phyloP scores from a whole-genome alignment of 2,329 filamentous ascomycete species.

The Hypoxylon rubiginosum region DNA sequence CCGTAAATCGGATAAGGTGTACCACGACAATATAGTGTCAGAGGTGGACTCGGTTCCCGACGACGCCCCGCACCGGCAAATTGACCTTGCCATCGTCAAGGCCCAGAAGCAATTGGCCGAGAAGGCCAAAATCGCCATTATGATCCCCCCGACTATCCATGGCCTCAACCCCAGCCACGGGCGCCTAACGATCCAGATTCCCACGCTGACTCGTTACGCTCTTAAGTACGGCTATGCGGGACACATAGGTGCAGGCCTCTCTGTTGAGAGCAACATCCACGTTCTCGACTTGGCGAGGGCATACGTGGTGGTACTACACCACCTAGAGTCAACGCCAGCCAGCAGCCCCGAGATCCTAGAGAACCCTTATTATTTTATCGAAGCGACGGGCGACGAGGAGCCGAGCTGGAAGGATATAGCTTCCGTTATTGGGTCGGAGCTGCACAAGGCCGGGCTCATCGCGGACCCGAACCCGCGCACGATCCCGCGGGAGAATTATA shows the following conservation, averaged over 20 bases:
- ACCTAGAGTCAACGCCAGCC: constrained; percentile 54
- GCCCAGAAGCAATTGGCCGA: constrained; percentile 53
- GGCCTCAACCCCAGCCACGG: constrained; percentile 57
- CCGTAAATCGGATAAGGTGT: constrained; percentile 56
- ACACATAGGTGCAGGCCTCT: constrained; percentile 59
- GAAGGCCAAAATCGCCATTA: constrained; percentile 61
- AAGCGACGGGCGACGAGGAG: constrained; percentile 57
- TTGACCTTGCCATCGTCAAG: constrained; percentile 60
- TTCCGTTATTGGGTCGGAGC: constrained; percentile 53
- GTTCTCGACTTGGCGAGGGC: constrained; percentile 62
- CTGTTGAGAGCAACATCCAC: constrained; percentile 60
- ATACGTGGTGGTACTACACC: constrained; percentile 61
- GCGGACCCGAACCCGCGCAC: constrained; percentile 53
- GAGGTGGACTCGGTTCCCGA: constrained; percentile 59
- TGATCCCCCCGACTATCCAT: constrained; percentile 63
- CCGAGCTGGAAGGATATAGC: constrained; percentile 59
- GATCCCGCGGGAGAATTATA: constrained; percentile 55
- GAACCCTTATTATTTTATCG: constrained; percentile 65
- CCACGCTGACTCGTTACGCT: constrained; percentile 61
- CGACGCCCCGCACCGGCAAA: constrained; percentile 58
- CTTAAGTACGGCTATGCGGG: constrained; percentile 62
- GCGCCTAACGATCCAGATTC: constrained; percentile 62
- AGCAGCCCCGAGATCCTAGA: constrained; percentile 49
- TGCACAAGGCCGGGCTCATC: constrained; percentile 56
- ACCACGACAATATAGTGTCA: constrained; percentile 56